Evolutionary conservation across 176 grass and related monocot species (phyloP), one percentile per base, ranked within the genome.

Genomic region (Pharus latifolius): DNA sequence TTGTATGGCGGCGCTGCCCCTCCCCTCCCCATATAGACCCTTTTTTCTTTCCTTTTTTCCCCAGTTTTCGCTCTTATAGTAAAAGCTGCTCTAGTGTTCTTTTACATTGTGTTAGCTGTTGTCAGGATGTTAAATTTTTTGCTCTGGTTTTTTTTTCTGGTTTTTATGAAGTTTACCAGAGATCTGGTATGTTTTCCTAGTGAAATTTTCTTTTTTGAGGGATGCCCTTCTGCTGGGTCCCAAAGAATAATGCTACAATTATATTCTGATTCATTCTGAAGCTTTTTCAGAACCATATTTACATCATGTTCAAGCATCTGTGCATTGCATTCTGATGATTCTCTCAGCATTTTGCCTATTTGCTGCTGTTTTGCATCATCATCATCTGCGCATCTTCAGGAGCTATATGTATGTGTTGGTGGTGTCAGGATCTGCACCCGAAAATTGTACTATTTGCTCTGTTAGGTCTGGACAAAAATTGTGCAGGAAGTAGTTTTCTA

Each of bases 111-210:
- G 71, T 81, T 92, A 92, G 89, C 51, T 83, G 47, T 89, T 77
- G 42, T 69, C 74, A 86, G 73, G 58, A 83, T 79, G 44, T 53
- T 68, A 55, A 76, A 33, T 82, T 75, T 67, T 17, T 0, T 25
- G 32, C 49, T 34, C 77, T 29, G 25, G 5, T n/a, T n/a, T 69
- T 57, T 64, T 79, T 58, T n/a, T n/a, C n/a, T n/a, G n/a, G 42
- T 79, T 51, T 85, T 89, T 78, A 68, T 63, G 75, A 81, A 88
- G 46, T 91, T 84, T 83, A 87, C 74, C 82, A 80, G 80, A 88
- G 60, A 84, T 79, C 83, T 88, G 83, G 72, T 80, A 65, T 78
- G 60, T 82, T 88, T 82, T 76, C 52, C 70, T 84, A 75, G 69
- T 75, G 62, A 54, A 88, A 84, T 64, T 79, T n/a, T n/a, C n/a